Conservation (phyloP, 306 rosid species). For the Prunus mume region DNA sequence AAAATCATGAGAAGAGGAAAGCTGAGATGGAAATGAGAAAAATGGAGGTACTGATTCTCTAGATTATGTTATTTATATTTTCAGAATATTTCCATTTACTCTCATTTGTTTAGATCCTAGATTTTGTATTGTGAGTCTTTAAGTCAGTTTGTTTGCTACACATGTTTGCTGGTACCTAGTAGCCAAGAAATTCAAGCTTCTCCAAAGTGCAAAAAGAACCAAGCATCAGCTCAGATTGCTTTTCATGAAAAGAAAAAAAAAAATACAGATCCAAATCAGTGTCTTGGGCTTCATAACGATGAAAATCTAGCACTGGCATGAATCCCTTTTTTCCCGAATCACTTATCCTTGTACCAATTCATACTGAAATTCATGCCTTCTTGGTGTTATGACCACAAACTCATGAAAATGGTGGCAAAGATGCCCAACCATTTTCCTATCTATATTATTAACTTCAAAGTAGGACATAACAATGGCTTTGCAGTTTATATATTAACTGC, state of each 20-base stretch:
- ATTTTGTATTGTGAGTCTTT: background rate
- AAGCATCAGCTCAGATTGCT: slow-evolving; percentile 4
- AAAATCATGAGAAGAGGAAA: slow-evolving; percentile 88
- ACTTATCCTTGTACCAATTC: no score
- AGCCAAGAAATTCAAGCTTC: slow-evolving; percentile 1
- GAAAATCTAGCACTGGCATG: background rate
- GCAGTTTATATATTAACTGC: background rate
- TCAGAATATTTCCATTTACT: background rate
- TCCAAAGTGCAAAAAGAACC: background rate
- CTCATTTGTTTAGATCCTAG: background rate
- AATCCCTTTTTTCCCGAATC: no score
- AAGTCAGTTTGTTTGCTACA: background rate
- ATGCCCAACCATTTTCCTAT: no score
- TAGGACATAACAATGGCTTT: background rate
- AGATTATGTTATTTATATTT: background rate
- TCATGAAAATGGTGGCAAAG: no score
- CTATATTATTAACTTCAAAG: background rate
- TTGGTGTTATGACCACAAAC: no score
- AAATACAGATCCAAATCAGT: background rate
- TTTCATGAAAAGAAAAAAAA: background rate
- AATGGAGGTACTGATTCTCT: slow-evolving; percentile 69
- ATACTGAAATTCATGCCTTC: no score
- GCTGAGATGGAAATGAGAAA: slow-evolving; percentile 94
- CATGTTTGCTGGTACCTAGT: background rate
- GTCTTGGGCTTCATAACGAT: background rate